These are phyloP conservation scores for Candida nitratophila DNA, from an alignment of 805 yeast species.

Conservation along the genomic window DNA sequence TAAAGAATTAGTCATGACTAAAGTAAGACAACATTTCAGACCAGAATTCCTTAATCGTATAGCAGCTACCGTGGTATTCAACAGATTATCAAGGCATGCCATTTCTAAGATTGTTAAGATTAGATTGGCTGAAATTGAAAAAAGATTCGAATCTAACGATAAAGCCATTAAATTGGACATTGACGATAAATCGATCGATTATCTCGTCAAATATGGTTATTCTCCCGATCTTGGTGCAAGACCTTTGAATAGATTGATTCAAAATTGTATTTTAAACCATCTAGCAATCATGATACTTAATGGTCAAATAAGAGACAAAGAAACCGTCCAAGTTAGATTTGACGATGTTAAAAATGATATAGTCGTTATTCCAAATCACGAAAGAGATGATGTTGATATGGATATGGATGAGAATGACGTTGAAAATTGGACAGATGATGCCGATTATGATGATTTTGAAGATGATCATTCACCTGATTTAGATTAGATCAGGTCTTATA, in stretches of 20 bases:
- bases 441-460: constrained; percentile 47
- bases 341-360: constrained; percentile 48
- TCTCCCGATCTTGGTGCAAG: constrained; percentile 94
- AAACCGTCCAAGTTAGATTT: constrained; percentile 54
- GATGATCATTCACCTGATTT: constrained; percentile 12
- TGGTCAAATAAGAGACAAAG: constrained; percentile 86
- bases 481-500: too few relatives aligned
- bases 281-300: constrained; percentile 83
- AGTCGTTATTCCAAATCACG: constrained; percentile 83
- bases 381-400: constrained; percentile 41
- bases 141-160: constrained; percentile 79
- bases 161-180: constrained; percentile 67
- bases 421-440: constrained; percentile 51
- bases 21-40: constrained; percentile 85
- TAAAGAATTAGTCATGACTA: constrained; percentile 70
- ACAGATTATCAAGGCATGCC: constrained; percentile 85
- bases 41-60: constrained; percentile 97
- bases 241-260: constrained; percentile 90
- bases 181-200: constrained; percentile 72
- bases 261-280: constrained; percentile 77
- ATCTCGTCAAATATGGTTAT: constrained; percentile 80
- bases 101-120: constrained; percentile 87
- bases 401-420: constrained; percentile 36
- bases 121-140: constrained; percentile 77
- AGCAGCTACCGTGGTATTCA: constrained; percentile 87